These are phyloP conservation scores for Aleurites moluccanus DNA, from an alignment of 441 rosid genomes.

Conservation along the genomic window DNA sequence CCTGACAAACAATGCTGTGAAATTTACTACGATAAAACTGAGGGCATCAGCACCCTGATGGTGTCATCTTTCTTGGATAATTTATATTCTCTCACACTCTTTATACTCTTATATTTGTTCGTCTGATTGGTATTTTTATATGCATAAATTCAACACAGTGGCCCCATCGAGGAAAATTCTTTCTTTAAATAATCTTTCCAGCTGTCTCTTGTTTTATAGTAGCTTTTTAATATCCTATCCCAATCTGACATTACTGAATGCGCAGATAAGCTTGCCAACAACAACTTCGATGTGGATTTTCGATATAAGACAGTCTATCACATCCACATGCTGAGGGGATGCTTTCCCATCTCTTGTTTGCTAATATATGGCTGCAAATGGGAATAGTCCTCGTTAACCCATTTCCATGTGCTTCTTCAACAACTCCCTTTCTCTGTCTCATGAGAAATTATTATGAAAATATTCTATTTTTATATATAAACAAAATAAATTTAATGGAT, in stretches of 20 bases:
- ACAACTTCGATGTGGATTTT: not conserved
- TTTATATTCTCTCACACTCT: no score
- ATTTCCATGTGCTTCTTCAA: not conserved
- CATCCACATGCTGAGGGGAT: not conserved
- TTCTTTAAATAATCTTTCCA: not conserved
- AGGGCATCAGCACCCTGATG: no score
- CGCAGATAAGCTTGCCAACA: slow-evolving; percentile 3
- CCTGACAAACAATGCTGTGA: no score
- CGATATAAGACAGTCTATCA: not conserved
- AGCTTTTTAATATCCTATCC: not conserved
- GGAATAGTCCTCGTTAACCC: not conserved
- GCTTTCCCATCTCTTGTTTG: not conserved
- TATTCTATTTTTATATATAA: no score
- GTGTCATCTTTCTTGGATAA: no score
- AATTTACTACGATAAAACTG: no score
- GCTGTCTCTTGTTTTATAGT: slow-evolving; percentile 10
- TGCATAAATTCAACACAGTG: no score
- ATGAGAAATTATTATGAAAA: no score
- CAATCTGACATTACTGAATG: not conserved
- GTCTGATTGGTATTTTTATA: no score
- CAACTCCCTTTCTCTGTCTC: not conserved
- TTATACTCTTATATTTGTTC: no score
- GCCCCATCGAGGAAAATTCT: no score
- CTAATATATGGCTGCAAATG: not conserved
- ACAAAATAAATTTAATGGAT: no score